Percentiles rank a stretch among this genome's conserved stretches.
Evolutionary conservation across 352 stramenopile species (phyloP).

Genomic region (Pythium utonaiense): DNA sequence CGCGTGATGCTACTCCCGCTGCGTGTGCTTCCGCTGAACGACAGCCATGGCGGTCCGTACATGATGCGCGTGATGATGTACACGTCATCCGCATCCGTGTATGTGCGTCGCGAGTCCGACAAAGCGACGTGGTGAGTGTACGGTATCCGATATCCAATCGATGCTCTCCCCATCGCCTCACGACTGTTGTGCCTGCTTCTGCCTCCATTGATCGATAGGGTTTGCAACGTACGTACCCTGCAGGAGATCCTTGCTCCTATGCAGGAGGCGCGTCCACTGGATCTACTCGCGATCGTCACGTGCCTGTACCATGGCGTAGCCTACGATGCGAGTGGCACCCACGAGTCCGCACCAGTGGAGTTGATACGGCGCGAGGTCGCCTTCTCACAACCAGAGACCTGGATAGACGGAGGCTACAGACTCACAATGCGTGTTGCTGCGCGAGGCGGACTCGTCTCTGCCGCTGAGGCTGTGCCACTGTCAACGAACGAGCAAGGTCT

Average conservation of each 20-base stretch:
- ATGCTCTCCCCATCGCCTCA: too few relatives aligned
- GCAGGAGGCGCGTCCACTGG: slow-evolving; percentile 2
- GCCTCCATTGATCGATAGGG: neutral
- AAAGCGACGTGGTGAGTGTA: neutral
- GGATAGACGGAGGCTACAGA: slow-evolving; percentile 5
- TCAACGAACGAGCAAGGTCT: too few relatives aligned
- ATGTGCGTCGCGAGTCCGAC: slow-evolving; percentile 9
- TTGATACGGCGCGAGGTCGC: slow-evolving; percentile 8
- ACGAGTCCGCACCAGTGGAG: neutral
- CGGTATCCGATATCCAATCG: too few relatives aligned
- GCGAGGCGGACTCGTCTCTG: neutral
- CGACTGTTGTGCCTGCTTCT: too few relatives aligned
- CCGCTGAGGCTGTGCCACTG: neutral
- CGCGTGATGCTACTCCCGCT: slow-evolving; percentile 6
- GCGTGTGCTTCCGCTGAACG: slow-evolving; percentile 15
- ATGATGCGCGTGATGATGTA: slow-evolving; percentile 8
- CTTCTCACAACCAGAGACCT: slow-evolving; percentile 9
- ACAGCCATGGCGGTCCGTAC: slow-evolving; percentile 5
- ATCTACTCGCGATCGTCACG: slow-evolving; percentile 7
- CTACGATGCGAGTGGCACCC: neutral
- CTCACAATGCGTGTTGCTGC: slow-evolving; percentile 6
- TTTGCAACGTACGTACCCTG: slow-evolving; percentile 1
- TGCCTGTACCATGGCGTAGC: slow-evolving; percentile 7
- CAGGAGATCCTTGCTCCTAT: slow-evolving; percentile 10
- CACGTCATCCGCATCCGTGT: neutral